These are phyloP conservation scores for Ceratonia siliqua DNA, from an alignment of 306 rosid genomes.

Conservation along the genomic window DNA sequence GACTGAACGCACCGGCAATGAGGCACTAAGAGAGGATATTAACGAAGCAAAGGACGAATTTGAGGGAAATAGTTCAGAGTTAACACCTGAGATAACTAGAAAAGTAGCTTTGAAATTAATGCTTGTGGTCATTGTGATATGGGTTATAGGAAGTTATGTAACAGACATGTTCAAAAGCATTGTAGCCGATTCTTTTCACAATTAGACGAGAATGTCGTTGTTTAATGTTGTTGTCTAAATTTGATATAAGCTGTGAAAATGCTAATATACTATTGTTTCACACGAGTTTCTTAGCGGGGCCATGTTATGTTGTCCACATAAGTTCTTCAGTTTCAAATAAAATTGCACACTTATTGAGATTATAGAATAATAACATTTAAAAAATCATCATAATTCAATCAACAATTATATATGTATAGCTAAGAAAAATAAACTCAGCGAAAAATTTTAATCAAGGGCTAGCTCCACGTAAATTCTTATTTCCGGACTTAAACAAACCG, in stretches of 20 bases:
- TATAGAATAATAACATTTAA: background rate
- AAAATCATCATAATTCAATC: background rate
- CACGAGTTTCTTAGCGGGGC: too few relatives aligned
- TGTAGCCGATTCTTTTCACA: constrained; percentile 39
- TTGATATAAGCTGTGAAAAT: constrained; percentile 19
- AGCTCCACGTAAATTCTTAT: background rate
- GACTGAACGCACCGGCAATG: background rate
- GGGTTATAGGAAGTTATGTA: constrained; percentile 38
- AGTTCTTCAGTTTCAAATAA: background rate
- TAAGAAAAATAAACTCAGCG: background rate
- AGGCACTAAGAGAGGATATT: background rate
- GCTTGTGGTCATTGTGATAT: constrained; percentile 42
- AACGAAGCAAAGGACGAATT: background rate
- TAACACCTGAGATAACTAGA: constrained; percentile 36
- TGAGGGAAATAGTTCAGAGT: background rate
- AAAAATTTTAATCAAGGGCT: background rate
- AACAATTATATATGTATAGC: background rate
- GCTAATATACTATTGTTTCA: background rate
- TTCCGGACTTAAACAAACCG: background rate
- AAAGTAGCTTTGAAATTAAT: constrained; percentile 45
- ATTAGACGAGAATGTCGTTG: background rate
- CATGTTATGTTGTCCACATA: too few relatives aligned
- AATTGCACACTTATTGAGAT: background rate
- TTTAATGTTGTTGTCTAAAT: constrained; percentile 12
- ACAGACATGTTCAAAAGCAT: constrained; percentile 39